Evolutionary conservation across 441 rosid genomes (phyloP), one percentile per base, ranked within the genome.

Genomic region (Bruguiera hainesii): DNA sequence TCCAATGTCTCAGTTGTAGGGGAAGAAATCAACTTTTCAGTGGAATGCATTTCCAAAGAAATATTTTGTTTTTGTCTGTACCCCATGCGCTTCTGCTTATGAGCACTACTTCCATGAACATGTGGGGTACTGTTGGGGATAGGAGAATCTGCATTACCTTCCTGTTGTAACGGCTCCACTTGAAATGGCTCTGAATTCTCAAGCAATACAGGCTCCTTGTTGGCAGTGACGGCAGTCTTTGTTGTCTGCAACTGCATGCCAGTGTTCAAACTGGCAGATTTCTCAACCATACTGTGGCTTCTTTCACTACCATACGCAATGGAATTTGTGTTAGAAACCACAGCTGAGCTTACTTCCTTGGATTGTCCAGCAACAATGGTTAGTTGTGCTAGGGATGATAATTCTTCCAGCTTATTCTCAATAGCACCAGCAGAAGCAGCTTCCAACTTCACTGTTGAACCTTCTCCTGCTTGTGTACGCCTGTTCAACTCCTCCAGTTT

Each of bases 401-500:
- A 58, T 72, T 75, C 84, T 61, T 76, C 86, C 75, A 66, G 79
- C 74, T 76, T 79, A 69, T 65, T 75, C 70, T 70, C 68, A 49
- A 52, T 58, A 67, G 68, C 52, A 70, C 74, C 66, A 65, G 58
- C 46, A 19, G 87, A 63, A 58, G 65, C 72, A 65, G 58, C 71
- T 75, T 79, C 96, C 51, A 59, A 61, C 67, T 80, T 85, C 71
- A 65, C 79, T 72, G 78, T 70, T 61, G 62, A 74, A 77, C 72
- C 78, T 67, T 84, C 93, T 46, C 56, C 79, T 52, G 75, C 71
- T 77, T 75, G 85, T 5, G 86, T 73, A 55, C 93, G 93, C 82
- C 86, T 87, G 80, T 93, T 79, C 85, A 93, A 75, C 82, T 88
- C 98, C 75, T 84, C 90, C 70, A 88, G 71, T 80, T 91, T 93